Base-by-base conservation (phyloP, 169 alveolate genomes). In the Plasmodium relictum region DNA sequence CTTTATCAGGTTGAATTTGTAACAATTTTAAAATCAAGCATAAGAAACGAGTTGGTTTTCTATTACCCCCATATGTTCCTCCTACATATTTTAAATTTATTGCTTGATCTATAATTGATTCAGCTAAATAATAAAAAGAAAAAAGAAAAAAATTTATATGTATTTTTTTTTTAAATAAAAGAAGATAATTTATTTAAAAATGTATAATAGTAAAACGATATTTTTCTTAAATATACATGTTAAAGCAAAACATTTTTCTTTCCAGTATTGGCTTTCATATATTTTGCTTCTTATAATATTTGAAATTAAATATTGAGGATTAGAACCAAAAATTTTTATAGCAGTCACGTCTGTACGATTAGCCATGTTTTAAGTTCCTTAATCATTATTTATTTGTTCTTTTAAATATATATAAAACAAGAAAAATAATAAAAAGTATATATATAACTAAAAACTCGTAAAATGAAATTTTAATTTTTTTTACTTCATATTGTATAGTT, bases 41-140 rank as follows among this genome's bases (percentile, higher is more conserved):
- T 18, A 98, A 88, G 91, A 99, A 99, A 18, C 98, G 97, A 0
- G 98, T 88, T 12, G 99, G 99, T 83, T 97, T 97, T 16, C 99
- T 96, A 58, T 95, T 96, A 7, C 99, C 99, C 6, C 99, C 99
- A 74, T 96, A 98, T 22, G 99, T 97, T 12, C 99, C 99, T 12
- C 99, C 99, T 6, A 98, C 96, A 90, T 98, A 98, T 86, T 98
- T 95, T 65, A 98, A 73, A 76, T 93, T 97, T 26, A 98, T 96
- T 9, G 99, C 99, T 93, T 96, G 95, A 86, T 98, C 99, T 22
- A 99, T 94, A 42, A 98, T 88, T 0, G 99, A 96, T 68, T 97
- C 99, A 24, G 98, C 97, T 62, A 91, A 22, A 20, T 52, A 52
- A 52, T 12, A 41, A 8, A 59, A 45, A 5, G 26, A 52, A 61